Conservation (phyloP, 192 early-diverging fungal genomes). For the Coemansia sp. region DNA sequence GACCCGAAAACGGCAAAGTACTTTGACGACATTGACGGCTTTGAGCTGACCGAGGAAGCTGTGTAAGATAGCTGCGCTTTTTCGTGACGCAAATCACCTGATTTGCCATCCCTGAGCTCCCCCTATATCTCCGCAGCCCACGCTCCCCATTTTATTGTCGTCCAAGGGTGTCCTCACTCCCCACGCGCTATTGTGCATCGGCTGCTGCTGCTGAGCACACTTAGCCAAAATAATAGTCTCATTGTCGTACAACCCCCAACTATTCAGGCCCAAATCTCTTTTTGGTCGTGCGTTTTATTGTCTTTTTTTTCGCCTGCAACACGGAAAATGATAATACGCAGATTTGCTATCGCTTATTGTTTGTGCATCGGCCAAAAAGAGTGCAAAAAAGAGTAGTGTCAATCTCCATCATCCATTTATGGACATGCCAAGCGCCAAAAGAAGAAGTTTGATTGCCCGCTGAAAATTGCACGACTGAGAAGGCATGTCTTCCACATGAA, state of each 20-base stretch:
- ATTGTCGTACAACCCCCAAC: background rate
- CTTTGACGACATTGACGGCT: conserved; percentile 40
- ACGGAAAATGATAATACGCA: background rate
- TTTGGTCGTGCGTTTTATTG: background rate
- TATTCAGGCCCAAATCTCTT: background rate
- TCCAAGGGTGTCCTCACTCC: background rate
- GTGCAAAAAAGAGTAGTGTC: background rate
- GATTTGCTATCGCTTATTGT: background rate
- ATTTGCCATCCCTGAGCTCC: background rate
- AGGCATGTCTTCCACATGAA: background rate
- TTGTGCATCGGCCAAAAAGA: background rate
- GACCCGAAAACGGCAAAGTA: conserved; percentile 8
- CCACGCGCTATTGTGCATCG: background rate
- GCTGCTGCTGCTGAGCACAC: background rate
- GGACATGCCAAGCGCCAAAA: background rate
- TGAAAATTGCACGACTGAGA: background rate
- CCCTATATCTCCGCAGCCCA: background rate
- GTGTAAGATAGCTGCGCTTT: background rate
- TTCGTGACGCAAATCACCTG: background rate
- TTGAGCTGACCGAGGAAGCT: conserved; percentile 24
- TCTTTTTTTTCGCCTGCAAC: background rate
- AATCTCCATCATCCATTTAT: background rate
- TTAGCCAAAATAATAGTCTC: background rate
- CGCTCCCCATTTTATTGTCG: background rate
- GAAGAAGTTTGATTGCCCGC: background rate